Percentiles rank a stretch among this genome's conserved stretches.
Conservation (phyloP, 2,329 filamentous ascomycete genomes). For the Trichocomaceae sp. region DNA sequence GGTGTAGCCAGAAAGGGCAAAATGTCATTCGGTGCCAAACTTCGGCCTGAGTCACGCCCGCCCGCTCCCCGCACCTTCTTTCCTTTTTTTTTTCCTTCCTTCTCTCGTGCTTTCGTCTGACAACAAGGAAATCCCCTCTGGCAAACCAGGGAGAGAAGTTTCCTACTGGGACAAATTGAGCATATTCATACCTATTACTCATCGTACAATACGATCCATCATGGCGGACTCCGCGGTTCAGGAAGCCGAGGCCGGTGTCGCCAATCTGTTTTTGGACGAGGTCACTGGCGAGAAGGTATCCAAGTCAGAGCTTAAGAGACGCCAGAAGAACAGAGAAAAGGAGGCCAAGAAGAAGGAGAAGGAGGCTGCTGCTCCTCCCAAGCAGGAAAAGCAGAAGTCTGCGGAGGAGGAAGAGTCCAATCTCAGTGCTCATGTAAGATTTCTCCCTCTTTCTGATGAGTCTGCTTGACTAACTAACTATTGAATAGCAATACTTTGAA, state of each 20-base stretch:
- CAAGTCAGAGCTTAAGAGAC: conserved; percentile 89
- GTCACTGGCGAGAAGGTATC: conserved; percentile 83
- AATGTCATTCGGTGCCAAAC: conserved; percentile 8
- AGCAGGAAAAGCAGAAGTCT: conserved; percentile 57
- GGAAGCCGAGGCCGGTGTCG: conserved; percentile 46
- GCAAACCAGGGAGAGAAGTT: background rate
- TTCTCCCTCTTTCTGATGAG: conserved; percentile 1
- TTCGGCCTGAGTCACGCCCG: conserved; percentile 9
- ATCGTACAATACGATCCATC: conserved; percentile 12
- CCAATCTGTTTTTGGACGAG: conserved; percentile 79
- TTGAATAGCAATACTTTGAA: conserved; percentile 78
- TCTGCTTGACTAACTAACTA: background rate
- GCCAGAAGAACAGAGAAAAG: conserved; percentile 81
- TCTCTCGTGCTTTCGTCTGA: background rate
- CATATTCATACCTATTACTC: background rate
- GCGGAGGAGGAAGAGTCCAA: conserved; percentile 63
- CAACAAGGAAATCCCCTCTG: background rate
- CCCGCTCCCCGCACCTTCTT: conserved; percentile 13
- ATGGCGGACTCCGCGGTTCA: conserved; percentile 39
- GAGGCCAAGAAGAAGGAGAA: conserved; percentile 86
- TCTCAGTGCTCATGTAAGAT: conserved; percentile 63
- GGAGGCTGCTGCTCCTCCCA: conserved; percentile 59
- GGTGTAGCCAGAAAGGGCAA: background rate
- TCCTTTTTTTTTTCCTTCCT: conserved; percentile 6
- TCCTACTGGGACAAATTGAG: background rate